Base-by-base conservation (phyloP, 1,284 basidiomycete species). In the Rhodotorula glutinis region DNA sequence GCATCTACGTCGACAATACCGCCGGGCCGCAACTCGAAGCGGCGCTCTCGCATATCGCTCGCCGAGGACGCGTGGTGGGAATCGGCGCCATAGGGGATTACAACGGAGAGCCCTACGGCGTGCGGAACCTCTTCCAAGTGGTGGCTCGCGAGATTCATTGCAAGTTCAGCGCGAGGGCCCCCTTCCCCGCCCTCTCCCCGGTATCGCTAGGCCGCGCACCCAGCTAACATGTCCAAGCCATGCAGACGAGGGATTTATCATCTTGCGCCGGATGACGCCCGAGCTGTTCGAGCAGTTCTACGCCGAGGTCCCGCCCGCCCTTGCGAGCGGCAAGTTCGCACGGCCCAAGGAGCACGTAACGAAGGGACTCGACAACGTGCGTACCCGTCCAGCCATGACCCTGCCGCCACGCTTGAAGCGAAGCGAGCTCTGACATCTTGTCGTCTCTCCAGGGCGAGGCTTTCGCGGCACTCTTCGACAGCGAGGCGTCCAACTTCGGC, bases 131-230 rank as follows among this genome's bases (percentile, higher is more conserved):
- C 63, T 76, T 79, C 60, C 75, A 82, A 66, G 80, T 96, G 65
- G 90, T 95, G 74, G 78, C 84, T 1, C 87, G 88, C 79, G 85
- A 90, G 58, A 87, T 88, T 17, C 87, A 82, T 57, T 85, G 92
- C 2, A 81, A 78, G 92, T 25, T n/a, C n/a, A n/a, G n/a, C n/a
- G n/a, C n/a, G n/a, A n/a, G n/a, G n/a, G n/a, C n/a, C n/a, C n/a
- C n/a, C n/a, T n/a, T n/a, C n/a, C n/a, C n/a, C n/a, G n/a, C n/a
- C n/a, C n/a, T n/a, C n/a, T n/a, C n/a, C n/a, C n/a, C n/a, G n/a
- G n/a, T n/a, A n/a, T n/a, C n/a, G n/a, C n/a, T n/a, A n/a, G n/a
- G n/a, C n/a, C n/a, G n/a, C n/a, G n/a, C n/a, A n/a, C n/a, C n/a
- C n/a, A n/a, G n/a, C n/a, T n/a, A n/a, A n/a, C n/a, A n/a, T n/a